Percentiles rank a stretch among this genome's conserved stretches.
Conservation (phyloP, 768 basidiomycete species). For the Collybia nuda region DNA sequence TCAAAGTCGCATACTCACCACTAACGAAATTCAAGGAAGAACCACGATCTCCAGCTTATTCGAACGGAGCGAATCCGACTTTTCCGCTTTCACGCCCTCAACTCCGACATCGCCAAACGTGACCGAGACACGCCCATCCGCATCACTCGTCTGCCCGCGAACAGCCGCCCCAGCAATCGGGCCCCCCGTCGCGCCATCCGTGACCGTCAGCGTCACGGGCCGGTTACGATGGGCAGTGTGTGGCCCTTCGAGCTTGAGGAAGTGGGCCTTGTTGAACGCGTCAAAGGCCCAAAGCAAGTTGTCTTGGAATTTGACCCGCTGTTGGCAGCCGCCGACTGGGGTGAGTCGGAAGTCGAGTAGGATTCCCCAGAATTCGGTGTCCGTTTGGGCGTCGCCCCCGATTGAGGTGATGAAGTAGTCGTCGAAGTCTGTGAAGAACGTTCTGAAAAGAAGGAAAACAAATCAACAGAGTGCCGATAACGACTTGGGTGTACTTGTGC, state of each 20-base stretch:
- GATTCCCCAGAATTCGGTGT: constrained; percentile 17
- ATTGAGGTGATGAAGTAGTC: constrained; percentile 44
- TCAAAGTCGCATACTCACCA: too few relatives aligned
- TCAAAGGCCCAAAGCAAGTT: constrained; percentile 13
- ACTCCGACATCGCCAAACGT: constrained; percentile 23
- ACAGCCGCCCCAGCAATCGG: constrained; percentile 34
- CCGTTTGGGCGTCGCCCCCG: constrained; percentile 25
- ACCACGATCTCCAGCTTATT: constrained; percentile 22
- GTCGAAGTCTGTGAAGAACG: constrained; percentile 27
- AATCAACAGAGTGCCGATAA: too few relatives aligned
- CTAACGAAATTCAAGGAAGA: not conserved
- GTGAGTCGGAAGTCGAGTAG: constrained; percentile 5
- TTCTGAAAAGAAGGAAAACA: too few relatives aligned
- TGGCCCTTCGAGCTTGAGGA: constrained; percentile 35
- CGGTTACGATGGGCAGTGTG: constrained; percentile 24
- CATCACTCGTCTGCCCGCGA: constrained; percentile 19
- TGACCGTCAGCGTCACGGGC: constrained; percentile 31
- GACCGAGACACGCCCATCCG: constrained; percentile 25
- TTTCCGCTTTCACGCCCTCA: constrained; percentile 30
- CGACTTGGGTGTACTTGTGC: too few relatives aligned
- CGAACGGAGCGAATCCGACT: constrained; percentile 30
- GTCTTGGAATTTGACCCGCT: constrained; percentile 4
- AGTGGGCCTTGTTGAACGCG: constrained; percentile 8
- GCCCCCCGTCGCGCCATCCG: constrained; percentile 30
- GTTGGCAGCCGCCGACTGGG: constrained; percentile 13